phyloP scores from a whole-genome alignment of 352 stramenopile species.

The Globisporangium irregulare region DNA sequence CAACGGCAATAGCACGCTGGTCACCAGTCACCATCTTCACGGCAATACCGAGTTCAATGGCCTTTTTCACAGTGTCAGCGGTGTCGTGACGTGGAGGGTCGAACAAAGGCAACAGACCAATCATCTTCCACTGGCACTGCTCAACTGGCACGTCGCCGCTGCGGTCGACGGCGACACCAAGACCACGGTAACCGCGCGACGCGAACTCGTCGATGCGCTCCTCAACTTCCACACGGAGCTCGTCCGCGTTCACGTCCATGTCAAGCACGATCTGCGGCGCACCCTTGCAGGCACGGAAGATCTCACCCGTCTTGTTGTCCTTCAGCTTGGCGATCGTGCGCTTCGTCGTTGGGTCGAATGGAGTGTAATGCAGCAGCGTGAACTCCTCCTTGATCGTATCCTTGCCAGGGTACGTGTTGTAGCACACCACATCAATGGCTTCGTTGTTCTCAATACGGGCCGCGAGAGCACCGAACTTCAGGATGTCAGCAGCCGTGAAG shows the following conservation, averaged over 20 bases:
- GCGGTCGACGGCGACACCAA: conserved; percentile 56
- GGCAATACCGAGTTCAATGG: conserved; percentile 87
- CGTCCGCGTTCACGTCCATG: conserved; percentile 65
- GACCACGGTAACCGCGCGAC: conserved; percentile 62
- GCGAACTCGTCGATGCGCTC: conserved; percentile 82
- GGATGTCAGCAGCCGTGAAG: conserved; percentile 52
- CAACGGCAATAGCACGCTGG: conserved; percentile 89
- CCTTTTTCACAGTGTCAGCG: conserved; percentile 88
- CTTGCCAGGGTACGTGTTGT: conserved; percentile 77
- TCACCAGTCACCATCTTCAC: conserved; percentile 97
- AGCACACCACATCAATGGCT: conserved; percentile 69
- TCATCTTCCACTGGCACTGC: conserved; percentile 89
- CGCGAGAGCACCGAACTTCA: conserved; percentile 59
- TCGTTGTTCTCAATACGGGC: conserved; percentile 76
- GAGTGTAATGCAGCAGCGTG: conserved; percentile 76
- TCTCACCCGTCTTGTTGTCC: conserved; percentile 73
- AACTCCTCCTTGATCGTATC: conserved; percentile 78
- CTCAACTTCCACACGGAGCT: conserved; percentile 63
- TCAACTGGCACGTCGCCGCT: conserved; percentile 64
- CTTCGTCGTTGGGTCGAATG: conserved; percentile 87
- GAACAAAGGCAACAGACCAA: conserved; percentile 91
- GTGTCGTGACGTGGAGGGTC: conserved; percentile 94
- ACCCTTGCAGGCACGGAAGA: conserved; percentile 92
- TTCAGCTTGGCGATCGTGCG: conserved; percentile 89
- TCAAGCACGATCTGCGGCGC: conserved; percentile 89